Base-by-base conservation (phyloP, 306 rosid genomes). In the Dalbergia cochinchinensis region DNA sequence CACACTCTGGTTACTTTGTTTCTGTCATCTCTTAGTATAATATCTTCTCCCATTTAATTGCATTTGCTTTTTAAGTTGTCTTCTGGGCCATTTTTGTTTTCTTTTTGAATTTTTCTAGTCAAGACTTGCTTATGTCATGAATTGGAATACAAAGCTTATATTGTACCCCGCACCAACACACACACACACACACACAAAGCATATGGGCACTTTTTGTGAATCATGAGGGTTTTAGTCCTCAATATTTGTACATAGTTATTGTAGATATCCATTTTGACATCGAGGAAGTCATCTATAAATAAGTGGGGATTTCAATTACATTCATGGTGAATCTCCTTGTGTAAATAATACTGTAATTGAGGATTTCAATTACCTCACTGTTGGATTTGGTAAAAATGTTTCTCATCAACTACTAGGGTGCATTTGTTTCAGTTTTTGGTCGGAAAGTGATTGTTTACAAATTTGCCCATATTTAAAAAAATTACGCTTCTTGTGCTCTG, bases 111-210 rank as follows among this genome's bases (percentile, higher is more conserved):
- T 73, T 47, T 61, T 45, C 22, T 64, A 45, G 55, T 78, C 61
- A 48, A 15, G 10, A 14, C 53, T 55, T 69, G 67, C 53, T 19
- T 81, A 71, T 6, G 76, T 51, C 65, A 48, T 48, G 67, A 75
- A 58, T 71, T 64, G 39, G 58, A 64, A 70, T 65, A 62, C 48
- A 31, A 45, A 65, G 57, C 65, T 63, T 76, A 6, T 37, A 26
- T 26, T 26, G 31, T 26, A 26, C 31, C 31, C 31, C 2, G 1
- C 1, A 26, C 31, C n/a, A n/a, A 0, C 31, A 2, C 31, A 70
- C 57, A 62, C 48, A 20, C 1, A 26, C 31, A 0, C 31, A 2
- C 31, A 70, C 57, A 62, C 48, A 31, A 45, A 65, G 57, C 65
- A 55, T 76, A n/a, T 33, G 45, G 11, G 12, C 14, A n/a, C 65